phyloP scores from a whole-genome alignment of 371 early-diverging fungal species.

The Zopfochytrium polystomum region DNA sequence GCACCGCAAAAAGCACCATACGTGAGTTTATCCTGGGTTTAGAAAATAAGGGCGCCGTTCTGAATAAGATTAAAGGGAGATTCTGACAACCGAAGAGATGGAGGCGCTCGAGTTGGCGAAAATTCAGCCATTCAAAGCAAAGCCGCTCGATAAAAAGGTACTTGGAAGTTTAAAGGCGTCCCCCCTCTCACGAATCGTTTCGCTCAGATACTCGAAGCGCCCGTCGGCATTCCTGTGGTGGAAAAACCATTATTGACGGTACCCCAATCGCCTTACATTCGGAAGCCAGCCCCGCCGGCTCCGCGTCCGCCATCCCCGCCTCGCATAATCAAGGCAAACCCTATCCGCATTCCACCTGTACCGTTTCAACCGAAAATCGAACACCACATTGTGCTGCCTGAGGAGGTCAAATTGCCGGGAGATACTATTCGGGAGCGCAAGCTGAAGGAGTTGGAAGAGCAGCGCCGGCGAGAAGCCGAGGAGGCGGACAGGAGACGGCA shows the following conservation, averaged over 20 bases:
- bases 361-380: conserved; percentile 41
- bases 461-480: conserved; percentile 15
- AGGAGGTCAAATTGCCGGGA: conserved; percentile 42
- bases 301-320: conserved; percentile 23
- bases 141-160: conserved; percentile 37
- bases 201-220: conserved; percentile 28
- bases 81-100: conserved; percentile 30
- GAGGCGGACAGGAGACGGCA: conserved; percentile 27
- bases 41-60: background rate
- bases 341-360: conserved; percentile 24
- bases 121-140: conserved; percentile 43
- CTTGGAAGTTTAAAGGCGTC: background rate
- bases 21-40: background rate
- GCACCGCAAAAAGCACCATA: background rate
- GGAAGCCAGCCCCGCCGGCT: conserved; percentile 3
- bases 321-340: conserved; percentile 43
- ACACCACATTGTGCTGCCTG: conserved; percentile 31
- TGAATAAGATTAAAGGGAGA: conserved; percentile 15
- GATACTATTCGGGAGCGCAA: conserved; percentile 42
- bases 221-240: conserved; percentile 27
- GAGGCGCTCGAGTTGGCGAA: conserved; percentile 30
- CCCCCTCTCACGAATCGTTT: background rate
- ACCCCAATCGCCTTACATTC: conserved; percentile 36
- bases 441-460: conserved; percentile 35
- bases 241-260: conserved; percentile 33